Evolutionary conservation across 495 filamentous ascomycete species (phyloP), one percentile per base, ranked within the genome.

Genomic region (Tuber melanosporum): DNA sequence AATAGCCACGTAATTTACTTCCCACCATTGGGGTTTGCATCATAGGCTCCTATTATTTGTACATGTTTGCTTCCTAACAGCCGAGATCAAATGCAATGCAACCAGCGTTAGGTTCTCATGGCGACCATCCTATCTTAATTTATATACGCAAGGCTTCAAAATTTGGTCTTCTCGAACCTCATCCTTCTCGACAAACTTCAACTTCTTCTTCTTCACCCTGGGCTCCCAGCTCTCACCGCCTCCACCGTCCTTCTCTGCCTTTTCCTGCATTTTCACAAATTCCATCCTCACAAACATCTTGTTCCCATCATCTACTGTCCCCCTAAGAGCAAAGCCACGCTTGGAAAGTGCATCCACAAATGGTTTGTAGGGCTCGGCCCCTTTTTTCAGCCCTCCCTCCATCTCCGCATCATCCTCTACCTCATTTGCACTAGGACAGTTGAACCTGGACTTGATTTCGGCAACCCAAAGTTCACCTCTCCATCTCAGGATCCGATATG

Each of bases 231-330:
- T 83, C 74, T 83, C 82, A 39, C 70, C 72, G 1, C 81, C 77
- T 2, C 73, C 77, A 62, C 82, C 81, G 70, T 76, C 84, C 74
- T 93, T 92, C 84, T 88, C 91, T 19, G 87, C 85, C 5, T 92
- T 91, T 57, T 90, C 86, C 41, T 87, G 87, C 42, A 87, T 89
- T 86, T 98, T 98, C 74, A 95, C 87, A 86, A 99, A 98, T 80
- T 89, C 88, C 94, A 99, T 95, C 83, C 90, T 91, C 73, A 98
- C 93, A 88, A 99, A 99, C 95, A 99, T 99, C 86, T 92, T 97
- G 85, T 99, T 99, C 47, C 87, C 88, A 83, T 93, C 87, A 83
- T 98, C 94, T 15, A 95, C 86, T 39, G 87, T 86, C 32, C 87
- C 88, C 76, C 89, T 88, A 26, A 98, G 87, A 22, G 92, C 86